Conservation (phyloP, 2,329 filamentous ascomycete genomes). For the Chaetomium strumarium region DNA sequence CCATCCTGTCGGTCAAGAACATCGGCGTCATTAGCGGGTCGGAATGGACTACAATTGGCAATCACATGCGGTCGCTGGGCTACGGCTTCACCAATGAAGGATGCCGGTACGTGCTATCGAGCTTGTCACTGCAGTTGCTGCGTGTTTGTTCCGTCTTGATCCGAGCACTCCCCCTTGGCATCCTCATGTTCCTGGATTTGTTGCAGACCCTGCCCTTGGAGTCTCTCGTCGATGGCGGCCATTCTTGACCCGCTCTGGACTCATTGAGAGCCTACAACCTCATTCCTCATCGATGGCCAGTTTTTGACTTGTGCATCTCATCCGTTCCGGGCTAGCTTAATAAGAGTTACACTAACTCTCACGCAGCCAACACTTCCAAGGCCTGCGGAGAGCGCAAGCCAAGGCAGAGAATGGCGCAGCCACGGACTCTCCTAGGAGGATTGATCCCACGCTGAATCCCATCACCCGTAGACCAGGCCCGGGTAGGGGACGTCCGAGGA, state of each 20-base stretch:
- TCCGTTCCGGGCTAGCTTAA: no score
- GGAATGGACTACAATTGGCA: conserved; percentile 58
- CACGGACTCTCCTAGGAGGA: conserved; percentile 33
- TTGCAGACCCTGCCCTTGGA: no score
- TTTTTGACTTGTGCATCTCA: not conserved
- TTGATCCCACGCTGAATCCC: conserved; percentile 50
- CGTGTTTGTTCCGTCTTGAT: not conserved
- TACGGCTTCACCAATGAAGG: conserved; percentile 61
- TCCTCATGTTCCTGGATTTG: not conserved
- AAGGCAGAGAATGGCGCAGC: conserved; percentile 39
- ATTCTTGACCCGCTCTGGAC: no score
- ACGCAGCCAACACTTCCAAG: conserved; percentile 56
- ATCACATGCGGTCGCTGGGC: conserved; percentile 52
- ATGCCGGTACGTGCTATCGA: conserved; percentile 47
- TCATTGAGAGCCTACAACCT: no score
- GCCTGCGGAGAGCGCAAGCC: conserved; percentile 49
- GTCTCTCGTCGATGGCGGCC: no score
- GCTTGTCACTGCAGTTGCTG: not conserved
- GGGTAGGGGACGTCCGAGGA: conserved; percentile 49
- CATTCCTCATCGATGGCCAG: not conserved
- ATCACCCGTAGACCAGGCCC: conserved; percentile 56
- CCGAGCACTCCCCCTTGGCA: not conserved
- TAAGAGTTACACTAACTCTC: conserved; percentile 16
- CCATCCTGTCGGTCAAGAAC: conserved; percentile 56
- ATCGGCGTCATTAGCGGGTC: conserved; percentile 57